Evolutionary conservation across 2,329 filamentous ascomycete genomes (phyloP), one percentile per base, ranked within the genome.

Genomic region (Teratosphaeria viscida): DNA sequence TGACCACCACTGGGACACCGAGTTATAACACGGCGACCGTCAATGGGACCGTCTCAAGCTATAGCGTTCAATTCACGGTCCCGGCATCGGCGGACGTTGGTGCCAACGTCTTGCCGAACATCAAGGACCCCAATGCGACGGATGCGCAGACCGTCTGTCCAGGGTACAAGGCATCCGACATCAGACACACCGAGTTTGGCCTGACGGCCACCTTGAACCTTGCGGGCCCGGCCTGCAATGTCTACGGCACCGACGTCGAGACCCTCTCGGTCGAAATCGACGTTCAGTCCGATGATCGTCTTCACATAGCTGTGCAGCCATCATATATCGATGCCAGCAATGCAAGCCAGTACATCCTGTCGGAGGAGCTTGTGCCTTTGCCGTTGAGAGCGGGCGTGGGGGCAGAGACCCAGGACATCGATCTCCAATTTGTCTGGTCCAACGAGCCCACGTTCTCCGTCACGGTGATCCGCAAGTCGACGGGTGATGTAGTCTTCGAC

Each of bases 241-340:
- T 84, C 26, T 95, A 92, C 64, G 90, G 90, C 0, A 86, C 80
- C 7, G 90, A 95, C 69, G 76, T 95, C 32, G 79, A 85, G 27
- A 76, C 80, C 4, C 76, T 95, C 55, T 81, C 79, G 39, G 75
- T 95, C 35, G 80, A 83, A 2, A 85, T 94, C 12, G 82, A 69
- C 26, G 67, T 71, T 3, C 71, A 73, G 60, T 66, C 62, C 14
- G 59, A 65, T 86, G 82, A 89, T 65, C 80, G 88, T 1, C 72
- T 94, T 49, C 85, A 86, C 59, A 77, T 94, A 56, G 83, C 85
- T 65, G 90, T 95, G 58, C 76, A 80, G 19, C 88, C 88, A 1
- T 81, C 83, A 6, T 78, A 86, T 66, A 73, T 90, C 39, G 74
- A 73, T 63, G 65, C 69, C 65, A 62, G 60, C 56, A 68, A 70